These are phyloP conservation scores for Aspergillus ibericus DNA, from an alignment of 2,329 filamentous ascomycete genomes.

Conservation along the genomic window DNA sequence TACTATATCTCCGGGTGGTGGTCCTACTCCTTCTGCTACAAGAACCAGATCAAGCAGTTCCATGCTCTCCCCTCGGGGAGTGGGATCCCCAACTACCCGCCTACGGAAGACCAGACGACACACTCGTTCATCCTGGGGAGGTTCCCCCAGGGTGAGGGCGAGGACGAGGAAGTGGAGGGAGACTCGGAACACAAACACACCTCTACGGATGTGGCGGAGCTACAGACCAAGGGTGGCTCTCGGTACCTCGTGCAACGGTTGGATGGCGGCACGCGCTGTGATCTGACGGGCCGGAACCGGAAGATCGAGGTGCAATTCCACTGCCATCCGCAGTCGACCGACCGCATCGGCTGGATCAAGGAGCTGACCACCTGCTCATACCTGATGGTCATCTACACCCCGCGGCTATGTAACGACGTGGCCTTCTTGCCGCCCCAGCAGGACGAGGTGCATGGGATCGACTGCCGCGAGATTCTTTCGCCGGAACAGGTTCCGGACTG, in stretches of 20 bases:
- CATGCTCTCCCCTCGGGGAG: slow-evolving; percentile 74
- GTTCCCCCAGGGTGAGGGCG: slow-evolving; percentile 44
- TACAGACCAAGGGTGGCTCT: slow-evolving; percentile 80
- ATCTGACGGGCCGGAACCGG: slow-evolving; percentile 77
- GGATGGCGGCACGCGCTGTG: slow-evolving; percentile 76
- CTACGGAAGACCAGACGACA: slow-evolving; percentile 72
- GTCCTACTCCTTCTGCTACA: slow-evolving; percentile 95
- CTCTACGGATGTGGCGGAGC: slow-evolving; percentile 55
- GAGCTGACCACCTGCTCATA: slow-evolving; percentile 89
- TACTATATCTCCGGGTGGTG: slow-evolving; percentile 89
- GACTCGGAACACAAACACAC: slow-evolving; percentile 29
- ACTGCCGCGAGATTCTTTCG: slow-evolving; percentile 69
- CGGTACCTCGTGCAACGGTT: slow-evolving; percentile 83
- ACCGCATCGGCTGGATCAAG: slow-evolving; percentile 89
- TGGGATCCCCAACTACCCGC: slow-evolving; percentile 67
- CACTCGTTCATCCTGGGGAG: slow-evolving; percentile 75
- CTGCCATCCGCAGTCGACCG: slow-evolving; percentile 72
- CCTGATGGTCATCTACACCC: slow-evolving; percentile 88
- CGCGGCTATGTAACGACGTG: slow-evolving; percentile 80
- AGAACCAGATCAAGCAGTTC: slow-evolving; percentile 83
- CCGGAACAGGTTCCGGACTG: slow-evolving; percentile 55
- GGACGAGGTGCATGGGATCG: slow-evolving; percentile 72
- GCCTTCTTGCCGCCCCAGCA: slow-evolving; percentile 82
- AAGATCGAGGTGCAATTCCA: slow-evolving; percentile 79
- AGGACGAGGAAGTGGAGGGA: slow-evolving; percentile 32